Conservation (phyloP, 2,329 filamentous ascomycete species). For the Chaetoscypha palmicola region DNA sequence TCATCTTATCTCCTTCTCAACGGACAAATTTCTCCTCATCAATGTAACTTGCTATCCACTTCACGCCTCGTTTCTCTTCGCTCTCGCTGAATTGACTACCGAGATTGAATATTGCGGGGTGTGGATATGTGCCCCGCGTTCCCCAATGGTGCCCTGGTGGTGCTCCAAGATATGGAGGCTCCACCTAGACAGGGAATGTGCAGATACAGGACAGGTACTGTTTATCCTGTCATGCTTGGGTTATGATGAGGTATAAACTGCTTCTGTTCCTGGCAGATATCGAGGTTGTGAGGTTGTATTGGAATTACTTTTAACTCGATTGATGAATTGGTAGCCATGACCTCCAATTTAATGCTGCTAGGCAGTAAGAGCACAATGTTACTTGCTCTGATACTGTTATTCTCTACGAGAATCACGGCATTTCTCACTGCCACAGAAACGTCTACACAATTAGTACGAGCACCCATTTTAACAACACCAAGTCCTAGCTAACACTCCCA, state of each 20-base stretch:
- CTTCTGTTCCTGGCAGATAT: neutral
- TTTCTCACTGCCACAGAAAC: conserved; percentile 29
- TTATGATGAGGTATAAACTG: neutral
- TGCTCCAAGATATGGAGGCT: too few relatives aligned
- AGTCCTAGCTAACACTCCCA: neutral
- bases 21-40: too few relatives aligned
- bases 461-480: neutral
- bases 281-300: too few relatives aligned
- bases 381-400: neutral
- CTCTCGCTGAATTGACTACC: neutral
- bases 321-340: neutral
- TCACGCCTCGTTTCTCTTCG: too few relatives aligned
- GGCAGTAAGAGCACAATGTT: neutral
- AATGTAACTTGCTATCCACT: too few relatives aligned
- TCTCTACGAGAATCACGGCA: neutral
- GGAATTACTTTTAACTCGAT: too few relatives aligned
- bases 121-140: neutral
- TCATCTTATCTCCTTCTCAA: too few relatives aligned
- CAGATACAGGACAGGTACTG: neutral
- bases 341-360: neutral
- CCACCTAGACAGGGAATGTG: too few relatives aligned
- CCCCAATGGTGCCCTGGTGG: too few relatives aligned
- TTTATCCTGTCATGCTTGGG: neutral
- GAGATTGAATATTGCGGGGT: neutral
- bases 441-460: conserved; percentile 20